Evolutionary conservation across 202 grass and related monocot genomes (phyloP).

Genomic region (Alloteropsis angusta): DNA sequence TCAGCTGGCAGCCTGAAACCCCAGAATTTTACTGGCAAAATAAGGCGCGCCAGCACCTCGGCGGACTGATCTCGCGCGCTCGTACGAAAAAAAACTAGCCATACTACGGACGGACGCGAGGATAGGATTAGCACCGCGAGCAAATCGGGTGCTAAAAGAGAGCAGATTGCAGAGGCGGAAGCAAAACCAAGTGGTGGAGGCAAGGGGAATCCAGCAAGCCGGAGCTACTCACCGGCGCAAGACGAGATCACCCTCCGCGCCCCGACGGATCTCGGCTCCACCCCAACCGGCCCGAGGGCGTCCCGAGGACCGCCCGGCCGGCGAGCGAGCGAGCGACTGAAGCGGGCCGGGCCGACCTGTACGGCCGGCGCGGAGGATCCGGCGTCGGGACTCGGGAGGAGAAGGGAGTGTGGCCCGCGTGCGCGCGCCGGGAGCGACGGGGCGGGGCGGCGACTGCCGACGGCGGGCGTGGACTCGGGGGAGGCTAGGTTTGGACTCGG

Average conservation of each 20-base stretch:
- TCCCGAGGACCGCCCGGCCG: not conserved
- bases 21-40: not conserved
- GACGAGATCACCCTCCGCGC: not conserved
- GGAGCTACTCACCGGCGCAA: not conserved
- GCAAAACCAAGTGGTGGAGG: not conserved
- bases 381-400: not conserved
- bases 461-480: conserved; percentile 8
- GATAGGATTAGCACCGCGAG: not conserved
- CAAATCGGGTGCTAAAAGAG: not conserved
- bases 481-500: not conserved
- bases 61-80: not conserved
- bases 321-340: not conserved
- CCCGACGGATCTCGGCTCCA: not conserved
- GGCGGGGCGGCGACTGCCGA: not conserved
- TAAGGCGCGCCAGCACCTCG: not conserved
- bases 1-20: not conserved
- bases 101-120: not conserved
- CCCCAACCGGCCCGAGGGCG: not conserved
- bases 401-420: not conserved
- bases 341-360: not conserved
- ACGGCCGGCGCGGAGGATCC: not conserved
- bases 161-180: not conserved
- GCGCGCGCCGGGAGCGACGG: not conserved
- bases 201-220: not conserved
- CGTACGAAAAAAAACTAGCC: not conserved